These are phyloP conservation scores for Toxicodendron radicans DNA, from an alignment of 345 rosid genomes.

Conservation along the genomic window DNA sequence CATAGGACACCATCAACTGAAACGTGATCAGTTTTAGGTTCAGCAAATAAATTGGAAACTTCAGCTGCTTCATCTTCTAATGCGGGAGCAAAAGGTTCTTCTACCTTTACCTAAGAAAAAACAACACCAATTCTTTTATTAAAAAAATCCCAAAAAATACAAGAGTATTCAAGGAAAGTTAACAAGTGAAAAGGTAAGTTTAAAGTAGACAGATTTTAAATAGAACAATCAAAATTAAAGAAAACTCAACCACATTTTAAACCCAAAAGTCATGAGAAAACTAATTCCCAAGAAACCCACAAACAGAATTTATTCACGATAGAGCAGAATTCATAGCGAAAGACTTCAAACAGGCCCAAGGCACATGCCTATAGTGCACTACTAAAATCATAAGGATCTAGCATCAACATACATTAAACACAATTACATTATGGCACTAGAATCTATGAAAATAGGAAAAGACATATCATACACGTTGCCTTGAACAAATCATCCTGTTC, in stretches of 20 bases:
- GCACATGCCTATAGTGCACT: neutral
- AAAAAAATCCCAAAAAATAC: slow-evolving; percentile 8
- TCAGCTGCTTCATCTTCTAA: slow-evolving; percentile 45
- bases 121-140: neutral
- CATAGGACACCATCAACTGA: slow-evolving; percentile 54
- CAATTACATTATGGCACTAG: neutral
- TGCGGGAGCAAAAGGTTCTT: slow-evolving; percentile 41
- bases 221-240: neutral
- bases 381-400: neutral
- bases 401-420: neutral
- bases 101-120: slow-evolving; percentile 42
- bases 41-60: slow-evolving; percentile 43
- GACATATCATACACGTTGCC: neutral
- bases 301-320: neutral
- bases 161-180: slow-evolving; percentile 11
- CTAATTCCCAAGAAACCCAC: neutral
- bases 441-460: neutral
- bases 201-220: neutral
- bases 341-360: neutral
- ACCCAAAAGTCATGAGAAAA: neutral
- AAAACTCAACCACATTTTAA: neutral
- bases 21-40: slow-evolving; percentile 49
- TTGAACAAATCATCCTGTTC: neutral
- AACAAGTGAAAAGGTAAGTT: neutral
- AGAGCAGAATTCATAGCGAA: neutral